Conservation (phyloP, 202 grass and related monocot species). For the Eragrostis tef region DNA sequence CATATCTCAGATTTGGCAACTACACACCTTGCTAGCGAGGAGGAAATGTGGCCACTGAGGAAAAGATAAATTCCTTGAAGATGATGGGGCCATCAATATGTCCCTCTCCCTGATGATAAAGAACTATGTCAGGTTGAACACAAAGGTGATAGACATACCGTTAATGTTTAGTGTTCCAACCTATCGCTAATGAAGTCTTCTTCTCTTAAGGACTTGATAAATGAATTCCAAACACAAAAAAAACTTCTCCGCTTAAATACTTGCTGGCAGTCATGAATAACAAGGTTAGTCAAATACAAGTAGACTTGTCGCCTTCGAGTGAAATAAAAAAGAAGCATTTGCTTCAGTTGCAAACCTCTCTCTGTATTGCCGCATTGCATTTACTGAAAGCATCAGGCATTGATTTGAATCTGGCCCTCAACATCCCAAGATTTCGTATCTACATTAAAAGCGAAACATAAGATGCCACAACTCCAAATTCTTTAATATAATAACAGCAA, state of each 20-base stretch:
- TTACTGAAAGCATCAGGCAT: slow-evolving; percentile 74
- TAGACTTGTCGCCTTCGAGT: slow-evolving; percentile 1
- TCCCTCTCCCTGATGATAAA: slow-evolving; percentile 67
- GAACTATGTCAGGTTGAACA: slow-evolving; percentile 37
- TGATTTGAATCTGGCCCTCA: slow-evolving; percentile 90
- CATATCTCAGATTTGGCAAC: slow-evolving; percentile 23
- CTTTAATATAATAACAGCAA: slow-evolving; percentile 8
- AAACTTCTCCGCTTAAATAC: slow-evolving; percentile 63
- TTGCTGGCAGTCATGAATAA: slow-evolving; percentile 56
- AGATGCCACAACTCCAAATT: slow-evolving; percentile 11
- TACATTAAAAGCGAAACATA: slow-evolving; percentile 58
- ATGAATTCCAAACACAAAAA: slow-evolving; percentile 82
- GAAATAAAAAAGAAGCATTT: slow-evolving; percentile 33
- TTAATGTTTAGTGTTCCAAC: slow-evolving; percentile 48
- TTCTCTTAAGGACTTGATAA: slow-evolving; percentile 81
- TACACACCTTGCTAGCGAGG: slow-evolving; percentile 82
- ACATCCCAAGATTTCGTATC: slow-evolving; percentile 91
- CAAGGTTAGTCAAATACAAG: slow-evolving; percentile 25
- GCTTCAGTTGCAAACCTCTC: slow-evolving; percentile 49
- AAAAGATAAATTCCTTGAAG: slow-evolving; percentile 64
- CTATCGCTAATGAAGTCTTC: slow-evolving; percentile 84
- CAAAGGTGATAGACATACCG: slow-evolving; percentile 24
- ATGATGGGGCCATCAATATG: slow-evolving; percentile 83
- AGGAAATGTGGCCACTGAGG: slow-evolving; percentile 89
- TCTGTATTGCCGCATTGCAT: slow-evolving; percentile 47